Percentiles rank a stretch among this genome's conserved stretches.
phyloP scores from a whole-genome alignment of 139 green algal species.

The Chloropicon primus region DNA sequence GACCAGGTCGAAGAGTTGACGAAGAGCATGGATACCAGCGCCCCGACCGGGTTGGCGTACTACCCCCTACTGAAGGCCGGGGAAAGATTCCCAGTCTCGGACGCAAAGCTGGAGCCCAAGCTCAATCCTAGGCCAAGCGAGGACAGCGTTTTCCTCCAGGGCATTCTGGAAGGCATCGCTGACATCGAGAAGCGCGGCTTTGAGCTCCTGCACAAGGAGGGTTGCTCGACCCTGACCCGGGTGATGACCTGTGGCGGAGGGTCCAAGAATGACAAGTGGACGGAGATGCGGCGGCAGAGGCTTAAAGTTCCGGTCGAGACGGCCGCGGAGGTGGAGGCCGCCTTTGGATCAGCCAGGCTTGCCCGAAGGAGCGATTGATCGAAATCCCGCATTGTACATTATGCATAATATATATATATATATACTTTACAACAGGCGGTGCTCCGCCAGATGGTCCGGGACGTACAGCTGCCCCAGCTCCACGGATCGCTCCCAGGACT shows the following conservation, averaged over 20 bases:
- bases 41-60: constrained; percentile 57
- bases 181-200: constrained; percentile 63
- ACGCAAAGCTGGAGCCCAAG: constrained; percentile 42
- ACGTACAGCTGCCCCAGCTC: too few species aligned
- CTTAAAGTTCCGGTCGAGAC: background rate
- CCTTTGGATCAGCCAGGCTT: background rate
- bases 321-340: background rate
- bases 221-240: constrained; percentile 34
- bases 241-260: constrained; percentile 68
- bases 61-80: constrained; percentile 63
- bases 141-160: constrained; percentile 25
- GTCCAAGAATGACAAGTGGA: constrained; percentile 18
- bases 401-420: too few species aligned
- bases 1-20: constrained; percentile 55
- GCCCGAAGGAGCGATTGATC: too few species aligned
- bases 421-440: too few species aligned
- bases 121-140: constrained; percentile 45
- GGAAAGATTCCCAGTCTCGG: constrained; percentile 79
- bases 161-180: constrained; percentile 70
- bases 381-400: too few species aligned
- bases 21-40: constrained; percentile 23
- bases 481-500: too few species aligned
- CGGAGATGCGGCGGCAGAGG: background rate
- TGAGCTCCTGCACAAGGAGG: constrained; percentile 38
- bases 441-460: too few species aligned